These are phyloP conservation scores for Cucurbita moschata DNA, from an alignment of 306 rosid species.

Conservation along the genomic window DNA sequence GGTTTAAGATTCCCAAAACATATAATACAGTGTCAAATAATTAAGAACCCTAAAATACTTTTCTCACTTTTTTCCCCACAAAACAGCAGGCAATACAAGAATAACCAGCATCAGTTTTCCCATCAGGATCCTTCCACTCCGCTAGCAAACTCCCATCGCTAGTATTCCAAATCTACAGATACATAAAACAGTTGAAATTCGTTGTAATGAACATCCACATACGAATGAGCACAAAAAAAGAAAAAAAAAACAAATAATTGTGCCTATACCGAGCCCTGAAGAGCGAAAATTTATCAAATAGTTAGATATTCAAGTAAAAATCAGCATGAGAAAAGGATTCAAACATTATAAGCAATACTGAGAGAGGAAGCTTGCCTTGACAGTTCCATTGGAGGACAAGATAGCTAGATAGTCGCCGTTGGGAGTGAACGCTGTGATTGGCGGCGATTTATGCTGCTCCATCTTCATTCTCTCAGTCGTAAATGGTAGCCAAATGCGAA, in stretches of 20 bases:
- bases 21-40: too few species aligned
- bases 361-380: background rate
- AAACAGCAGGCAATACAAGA: too few species aligned
- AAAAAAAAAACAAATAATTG: background rate
- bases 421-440: background rate
- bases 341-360: background rate
- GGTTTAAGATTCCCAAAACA: background rate
- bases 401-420: background rate
- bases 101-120: too few species aligned
- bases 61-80: too few species aligned
- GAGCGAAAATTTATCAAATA: background rate
- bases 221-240: background rate
- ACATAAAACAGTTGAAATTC: background rate
- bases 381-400: background rate
- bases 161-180: too few species aligned
- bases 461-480: background rate
- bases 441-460: background rate
- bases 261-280: background rate
- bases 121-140: too few species aligned
- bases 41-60: too few species aligned
- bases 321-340: background rate
- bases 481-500: background rate
- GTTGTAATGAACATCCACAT: background rate
- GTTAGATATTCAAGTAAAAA: background rate
- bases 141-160: too few species aligned